Percentiles rank a stretch among this genome's conserved stretches.
Evolutionary conservation across 164 flowering plant genomes (phyloP).

Genomic region (Chimonanthus praecox): DNA sequence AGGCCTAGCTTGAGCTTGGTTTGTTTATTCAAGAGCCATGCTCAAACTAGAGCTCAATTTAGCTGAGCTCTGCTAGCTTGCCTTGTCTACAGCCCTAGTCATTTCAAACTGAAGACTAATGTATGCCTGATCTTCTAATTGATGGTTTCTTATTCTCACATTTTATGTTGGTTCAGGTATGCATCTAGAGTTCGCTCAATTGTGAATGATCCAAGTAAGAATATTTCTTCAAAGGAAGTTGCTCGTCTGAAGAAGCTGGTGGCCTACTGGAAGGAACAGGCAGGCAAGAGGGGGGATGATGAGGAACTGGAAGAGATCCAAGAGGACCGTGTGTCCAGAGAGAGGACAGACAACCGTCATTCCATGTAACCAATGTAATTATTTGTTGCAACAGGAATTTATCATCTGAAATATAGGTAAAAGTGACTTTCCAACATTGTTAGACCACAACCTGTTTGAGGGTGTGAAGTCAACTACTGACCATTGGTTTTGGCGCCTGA

Average conservation of each 20-base stretch:
- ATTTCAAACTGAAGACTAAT: too few species aligned
- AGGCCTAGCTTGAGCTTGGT: too few species aligned
- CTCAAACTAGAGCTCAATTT: too few species aligned
- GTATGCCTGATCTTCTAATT: too few species aligned
- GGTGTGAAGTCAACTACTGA: too few species aligned
- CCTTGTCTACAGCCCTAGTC: too few species aligned
- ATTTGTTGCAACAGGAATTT: neutral
- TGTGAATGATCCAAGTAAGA: slow-evolving; percentile 94
- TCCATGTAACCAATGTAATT: slow-evolving; percentile 30
- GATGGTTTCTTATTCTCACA: neutral
- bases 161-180: slow-evolving; percentile 48
- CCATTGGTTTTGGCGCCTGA: neutral
- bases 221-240: slow-evolving; percentile 87
- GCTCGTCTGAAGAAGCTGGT: slow-evolving; percentile 80
- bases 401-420: neutral
- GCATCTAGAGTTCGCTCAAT: slow-evolving; percentile 96
- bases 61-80: too few species aligned
- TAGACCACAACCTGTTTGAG: neutral
- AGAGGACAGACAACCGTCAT: slow-evolving; percentile 43
- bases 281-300: slow-evolving; percentile 72
- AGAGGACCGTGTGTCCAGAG: slow-evolving; percentile 53
- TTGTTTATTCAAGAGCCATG: too few species aligned
- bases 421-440: neutral
- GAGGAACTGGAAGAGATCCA: slow-evolving; percentile 89
- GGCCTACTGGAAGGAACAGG: slow-evolving; percentile 94